Evolutionary conservation across 352 stramenopile species (phyloP).

Genomic region (Globisporangium splendens): DNA sequence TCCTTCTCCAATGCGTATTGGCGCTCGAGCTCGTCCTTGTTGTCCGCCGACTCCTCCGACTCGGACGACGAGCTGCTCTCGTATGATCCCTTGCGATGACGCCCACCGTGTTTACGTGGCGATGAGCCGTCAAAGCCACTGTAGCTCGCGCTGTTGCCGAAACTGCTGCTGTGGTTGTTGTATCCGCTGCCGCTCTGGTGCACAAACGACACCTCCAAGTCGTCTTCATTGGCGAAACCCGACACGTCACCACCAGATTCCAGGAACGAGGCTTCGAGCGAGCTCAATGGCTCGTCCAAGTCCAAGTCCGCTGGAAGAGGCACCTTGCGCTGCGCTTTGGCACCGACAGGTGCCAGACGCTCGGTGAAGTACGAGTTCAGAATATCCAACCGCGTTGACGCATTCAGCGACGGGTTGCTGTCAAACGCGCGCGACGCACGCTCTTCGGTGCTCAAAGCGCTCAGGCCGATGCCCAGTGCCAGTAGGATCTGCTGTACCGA

Average conservation of each 20-base stretch:
- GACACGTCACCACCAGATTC: conserved; percentile 69
- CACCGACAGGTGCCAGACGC: conserved; percentile 81
- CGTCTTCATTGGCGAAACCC: conserved; percentile 61
- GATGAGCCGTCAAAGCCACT: conserved; percentile 24
- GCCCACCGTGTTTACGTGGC: conserved; percentile 19
- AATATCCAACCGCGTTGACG: conserved; percentile 45
- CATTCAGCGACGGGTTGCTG: conserved; percentile 36
- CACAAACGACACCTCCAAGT: conserved; percentile 81
- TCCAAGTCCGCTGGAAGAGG: conserved; percentile 82
- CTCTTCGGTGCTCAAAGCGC: conserved; percentile 52
- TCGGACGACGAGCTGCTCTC: conserved; percentile 34
- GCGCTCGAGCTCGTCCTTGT: conserved; percentile 36
- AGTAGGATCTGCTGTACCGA: conserved; percentile 75
- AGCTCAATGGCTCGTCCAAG: conserved; percentile 53
- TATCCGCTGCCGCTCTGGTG: conserved; percentile 26
- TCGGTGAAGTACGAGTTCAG: conserved; percentile 80
- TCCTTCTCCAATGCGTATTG: conserved; percentile 56
- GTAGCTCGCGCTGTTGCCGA: conserved; percentile 9
- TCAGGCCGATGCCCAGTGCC: conserved; percentile 54
- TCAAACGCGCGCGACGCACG: conserved; percentile 69
- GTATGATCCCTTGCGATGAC: conserved; percentile 43
- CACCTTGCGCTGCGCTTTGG: conserved; percentile 91
- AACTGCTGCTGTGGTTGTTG: conserved; percentile 11
- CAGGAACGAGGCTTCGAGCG: conserved; percentile 63
- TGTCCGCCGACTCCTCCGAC: conserved; percentile 30